Evolutionary conservation across 768 basidiomycete species (phyloP).

Genomic region (Lentinula aciculospora): DNA sequence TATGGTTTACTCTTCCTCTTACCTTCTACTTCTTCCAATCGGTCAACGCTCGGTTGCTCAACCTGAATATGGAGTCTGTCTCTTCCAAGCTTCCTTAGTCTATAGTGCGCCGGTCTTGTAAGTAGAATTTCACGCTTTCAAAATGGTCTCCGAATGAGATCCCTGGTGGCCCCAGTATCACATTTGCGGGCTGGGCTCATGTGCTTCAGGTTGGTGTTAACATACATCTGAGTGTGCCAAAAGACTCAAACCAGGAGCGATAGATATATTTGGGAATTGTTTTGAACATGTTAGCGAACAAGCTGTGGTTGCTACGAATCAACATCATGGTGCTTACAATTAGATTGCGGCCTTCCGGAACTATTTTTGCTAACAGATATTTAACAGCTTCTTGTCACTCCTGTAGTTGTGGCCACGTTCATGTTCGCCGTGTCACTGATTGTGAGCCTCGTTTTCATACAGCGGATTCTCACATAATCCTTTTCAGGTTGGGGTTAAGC

Average conservation of each 20-base stretch:
- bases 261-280: neutral
- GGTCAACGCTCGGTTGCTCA: slow-evolving; percentile 1
- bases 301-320: neutral
- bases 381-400: neutral
- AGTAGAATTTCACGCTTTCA: neutral
- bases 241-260: neutral
- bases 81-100: neutral
- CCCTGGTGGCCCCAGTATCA: neutral
- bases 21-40: neutral
- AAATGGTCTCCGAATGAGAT: neutral
- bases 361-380: neutral
- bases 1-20: slow-evolving; percentile 7
- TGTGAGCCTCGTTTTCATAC: neutral
- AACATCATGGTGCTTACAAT: neutral
- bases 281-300: neutral
- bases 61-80: neutral
- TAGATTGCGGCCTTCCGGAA: too few species aligned
- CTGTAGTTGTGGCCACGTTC: neutral
- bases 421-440: neutral
- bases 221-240: neutral
- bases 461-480: neutral
- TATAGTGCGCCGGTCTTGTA: neutral
- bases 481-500: neutral
- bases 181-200: neutral
- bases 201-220: neutral